Base-by-base conservation (phyloP, 768 basidiomycete genomes). In the Lanmaoa rubissima region DNA sequence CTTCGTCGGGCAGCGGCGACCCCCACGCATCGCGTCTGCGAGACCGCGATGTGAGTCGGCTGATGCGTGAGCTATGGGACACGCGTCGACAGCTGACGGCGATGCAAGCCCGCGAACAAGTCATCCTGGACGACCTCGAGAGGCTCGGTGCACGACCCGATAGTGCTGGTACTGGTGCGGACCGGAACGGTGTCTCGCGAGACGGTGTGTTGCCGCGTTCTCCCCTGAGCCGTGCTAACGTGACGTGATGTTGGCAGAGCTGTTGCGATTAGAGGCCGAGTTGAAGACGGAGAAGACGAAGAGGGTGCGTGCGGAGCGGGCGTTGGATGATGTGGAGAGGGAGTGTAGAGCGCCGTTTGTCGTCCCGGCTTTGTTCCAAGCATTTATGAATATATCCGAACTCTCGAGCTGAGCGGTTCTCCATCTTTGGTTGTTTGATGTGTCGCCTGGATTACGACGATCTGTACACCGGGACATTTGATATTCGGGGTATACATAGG, bases 301-400 rank as follows among this genome's bases (percentile, higher is more conserved):
- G 50, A 68, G 81, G 36, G 35, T 67, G n/a, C 75, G 76, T 54
- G 77, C 76, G 4, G 85, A 85, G 58, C 68, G 63, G 13, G 67
- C 70, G 14, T 60, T 85, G 55, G 63, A 60, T 46, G 83, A 84
- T 21, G 71, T 86, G 16, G 71, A 78, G 57, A 69, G 74, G 44
- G 84, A 86, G 64, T 77, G 78, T 50, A 71, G 67, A 50, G 65
- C 73, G 53, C 84, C 84, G 16, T 87, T 86, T 57, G 71, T 85
- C 40, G 82, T 83, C 6, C 83, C 82, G 17, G 80, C 78, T 12
- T 65, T 86, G 60, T 67, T 84, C 55, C 79, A 81, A 11, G 80
- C 82, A 13, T 84, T 85, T 52, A 54, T 80, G 17, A 67, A 67
- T 26, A 73, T 86, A 47, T 80, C 82, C 19, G 77, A 76, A 53